A percentile compares a stretch with the other conserved stretches of the same genome.
Evolutionary conservation across 2,329 filamentous ascomycete species (phyloP).

Genomic region (Drechslerella dactyloides): DNA sequence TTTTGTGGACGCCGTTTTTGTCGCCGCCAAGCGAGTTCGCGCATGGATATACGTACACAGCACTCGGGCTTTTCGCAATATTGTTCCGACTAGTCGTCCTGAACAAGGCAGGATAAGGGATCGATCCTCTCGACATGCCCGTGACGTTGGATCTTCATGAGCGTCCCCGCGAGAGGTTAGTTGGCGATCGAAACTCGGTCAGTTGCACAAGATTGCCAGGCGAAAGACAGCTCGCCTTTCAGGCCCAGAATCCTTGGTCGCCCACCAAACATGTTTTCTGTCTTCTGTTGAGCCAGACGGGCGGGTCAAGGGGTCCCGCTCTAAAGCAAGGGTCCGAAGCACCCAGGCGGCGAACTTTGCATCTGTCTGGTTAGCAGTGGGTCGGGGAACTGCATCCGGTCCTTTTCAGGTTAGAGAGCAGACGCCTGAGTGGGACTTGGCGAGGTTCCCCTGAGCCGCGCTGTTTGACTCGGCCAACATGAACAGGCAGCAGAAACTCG

Average conservation of each 20-base stretch:
- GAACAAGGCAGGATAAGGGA: background rate
- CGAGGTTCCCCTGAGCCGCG: slow-evolving; percentile 32
- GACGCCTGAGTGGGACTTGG: slow-evolving; percentile 22
- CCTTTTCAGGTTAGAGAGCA: slow-evolving; percentile 39
- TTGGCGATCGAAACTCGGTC: background rate
- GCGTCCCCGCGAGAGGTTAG: background rate
- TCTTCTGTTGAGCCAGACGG: slow-evolving; percentile 23
- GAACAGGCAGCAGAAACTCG: background rate
- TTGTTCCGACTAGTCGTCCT: background rate
- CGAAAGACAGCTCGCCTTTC: background rate
- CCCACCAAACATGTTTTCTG: background rate
- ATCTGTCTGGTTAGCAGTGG: slow-evolving; percentile 26
- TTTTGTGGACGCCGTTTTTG: too few species aligned
- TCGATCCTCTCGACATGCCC: background rate
- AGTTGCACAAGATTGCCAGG: background rate
- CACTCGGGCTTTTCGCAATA: too few species aligned
- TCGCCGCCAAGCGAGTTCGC: too few species aligned
- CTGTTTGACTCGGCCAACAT: background rate
- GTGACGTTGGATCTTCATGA: background rate
- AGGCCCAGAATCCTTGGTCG: background rate
- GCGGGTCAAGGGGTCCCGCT: slow-evolving; percentile 37
- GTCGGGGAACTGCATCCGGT: slow-evolving; percentile 49
- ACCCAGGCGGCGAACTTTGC: slow-evolving; percentile 1
- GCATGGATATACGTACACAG: too few species aligned
- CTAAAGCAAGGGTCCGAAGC: slow-evolving; percentile 35